Evolutionary conservation across 805 yeast species (phyloP).

Genomic region (Gaillardinia entomophila): DNA sequence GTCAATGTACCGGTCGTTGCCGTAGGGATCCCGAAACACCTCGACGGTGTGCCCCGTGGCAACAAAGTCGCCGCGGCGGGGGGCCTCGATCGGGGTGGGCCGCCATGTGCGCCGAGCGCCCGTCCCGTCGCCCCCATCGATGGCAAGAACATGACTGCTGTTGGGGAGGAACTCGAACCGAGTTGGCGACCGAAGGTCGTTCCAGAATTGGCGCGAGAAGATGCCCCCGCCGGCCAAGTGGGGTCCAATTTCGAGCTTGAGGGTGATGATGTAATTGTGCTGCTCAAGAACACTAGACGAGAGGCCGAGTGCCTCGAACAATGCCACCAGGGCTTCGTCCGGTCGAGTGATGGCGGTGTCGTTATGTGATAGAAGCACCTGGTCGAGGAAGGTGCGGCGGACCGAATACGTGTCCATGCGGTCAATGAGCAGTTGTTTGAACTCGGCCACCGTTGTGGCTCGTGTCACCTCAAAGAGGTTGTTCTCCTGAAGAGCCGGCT

Average conservation of each 20-base stretch:
- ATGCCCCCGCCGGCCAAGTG: constrained; percentile 17
- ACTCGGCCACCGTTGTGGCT: constrained; percentile 12
- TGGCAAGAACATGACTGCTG: background rate
- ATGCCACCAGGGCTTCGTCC: too few relatives aligned
- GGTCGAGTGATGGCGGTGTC: background rate
- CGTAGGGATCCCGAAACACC: background rate
- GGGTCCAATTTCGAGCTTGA: constrained; percentile 10
- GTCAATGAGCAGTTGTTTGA: constrained; percentile 14
- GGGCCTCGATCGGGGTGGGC: background rate
- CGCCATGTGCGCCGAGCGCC: background rate
- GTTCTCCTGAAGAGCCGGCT: constrained; percentile 10
- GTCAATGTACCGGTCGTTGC: background rate
- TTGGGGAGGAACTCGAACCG: constrained; percentile 18
- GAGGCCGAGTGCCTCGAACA: constrained; percentile 2
- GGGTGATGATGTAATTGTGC: constrained; percentile 5
- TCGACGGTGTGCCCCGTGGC: background rate
- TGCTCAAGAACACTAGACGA: constrained; percentile 6
- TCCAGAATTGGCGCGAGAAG: constrained; percentile 19
- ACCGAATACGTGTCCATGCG: constrained; percentile 16
- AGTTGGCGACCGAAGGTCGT: constrained; percentile 13
- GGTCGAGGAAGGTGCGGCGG: constrained; percentile 20
- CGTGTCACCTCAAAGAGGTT: constrained; percentile 16
- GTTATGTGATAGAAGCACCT: constrained; percentile 10
- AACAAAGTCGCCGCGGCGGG: background rate
- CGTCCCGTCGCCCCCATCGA: background rate